Evolutionary conservation across 75 land plant species (phyloP).

Genomic region (Larix kaempferi): DNA sequence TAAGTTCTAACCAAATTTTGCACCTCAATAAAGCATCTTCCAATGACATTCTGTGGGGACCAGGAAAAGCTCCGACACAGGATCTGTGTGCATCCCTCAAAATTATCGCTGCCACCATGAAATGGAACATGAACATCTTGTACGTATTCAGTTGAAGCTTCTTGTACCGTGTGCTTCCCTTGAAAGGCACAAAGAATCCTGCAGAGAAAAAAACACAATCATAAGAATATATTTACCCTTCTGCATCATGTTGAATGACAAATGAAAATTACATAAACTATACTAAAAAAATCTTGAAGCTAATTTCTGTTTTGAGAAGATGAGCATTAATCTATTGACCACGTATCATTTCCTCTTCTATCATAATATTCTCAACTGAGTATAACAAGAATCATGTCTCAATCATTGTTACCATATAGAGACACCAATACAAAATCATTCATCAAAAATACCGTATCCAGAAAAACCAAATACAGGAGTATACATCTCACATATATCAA

Average conservation of each 20-base stretch:
- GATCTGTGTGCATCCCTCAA: constrained; percentile 18
- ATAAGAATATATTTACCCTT: not conserved
- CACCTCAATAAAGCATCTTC: constrained; percentile 87
- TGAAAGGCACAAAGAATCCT: constrained; percentile 77
- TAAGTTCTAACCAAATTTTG: not conserved
- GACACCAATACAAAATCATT: too few species aligned
- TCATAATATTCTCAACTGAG: not conserved
- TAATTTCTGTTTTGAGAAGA: not conserved
- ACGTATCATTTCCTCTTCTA: not conserved
- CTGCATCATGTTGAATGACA: not conserved
- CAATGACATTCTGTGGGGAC: constrained; percentile 34
- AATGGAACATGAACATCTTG: not conserved
- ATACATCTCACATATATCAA: too few species aligned
- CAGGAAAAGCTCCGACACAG: constrained; percentile 49
- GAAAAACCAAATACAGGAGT: too few species aligned
- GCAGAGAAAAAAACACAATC: constrained; percentile 12
- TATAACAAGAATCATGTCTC: not conserved
- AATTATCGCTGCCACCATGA: constrained; percentile 1
- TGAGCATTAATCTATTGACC: not conserved
- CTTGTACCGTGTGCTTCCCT: constrained; percentile 53
- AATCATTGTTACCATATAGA: too few species aligned
- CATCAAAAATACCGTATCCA: too few species aligned
- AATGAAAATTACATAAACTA: not conserved
- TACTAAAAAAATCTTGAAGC: not conserved
- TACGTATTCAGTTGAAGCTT: constrained; percentile 14